Percentiles rank a stretch among this genome's conserved stretches.
Conservation (phyloP, 495 filamentous ascomycete species). For the Neurospora sp. region DNA sequence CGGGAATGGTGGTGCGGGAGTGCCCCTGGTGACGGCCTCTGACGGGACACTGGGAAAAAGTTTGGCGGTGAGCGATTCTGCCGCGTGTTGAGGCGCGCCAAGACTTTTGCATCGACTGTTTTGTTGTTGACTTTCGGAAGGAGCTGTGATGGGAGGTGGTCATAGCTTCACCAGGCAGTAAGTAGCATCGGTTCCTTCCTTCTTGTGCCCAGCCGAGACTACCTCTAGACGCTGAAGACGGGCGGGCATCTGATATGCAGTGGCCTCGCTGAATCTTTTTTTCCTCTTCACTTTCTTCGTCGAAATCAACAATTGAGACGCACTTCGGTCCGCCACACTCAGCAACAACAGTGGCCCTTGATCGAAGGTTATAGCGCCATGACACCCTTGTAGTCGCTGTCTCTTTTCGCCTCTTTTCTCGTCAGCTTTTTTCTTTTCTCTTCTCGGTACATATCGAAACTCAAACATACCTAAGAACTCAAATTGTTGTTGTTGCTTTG, state of each 20-base stretch:
- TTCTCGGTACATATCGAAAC: neutral
- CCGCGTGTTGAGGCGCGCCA: slow-evolving; percentile 2
- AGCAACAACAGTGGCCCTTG: too few species aligned
- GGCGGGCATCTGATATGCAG: too few species aligned
- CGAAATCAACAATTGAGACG: too few species aligned
- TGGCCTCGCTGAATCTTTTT: too few species aligned
- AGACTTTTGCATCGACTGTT: neutral
- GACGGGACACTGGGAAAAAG: slow-evolving; percentile 7
- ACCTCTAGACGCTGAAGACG: too few species aligned
- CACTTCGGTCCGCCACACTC: too few species aligned
- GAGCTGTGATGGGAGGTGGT: neutral
- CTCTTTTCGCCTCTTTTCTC: neutral
- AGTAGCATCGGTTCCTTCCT: neutral
- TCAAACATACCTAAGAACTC: too few species aligned
- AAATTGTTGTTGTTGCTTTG: neutral
- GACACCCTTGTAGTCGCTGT: neutral
- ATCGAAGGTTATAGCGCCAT: neutral
- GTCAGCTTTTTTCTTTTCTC: neutral
- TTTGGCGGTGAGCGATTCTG: slow-evolving; percentile 25
- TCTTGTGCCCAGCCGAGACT: neutral
- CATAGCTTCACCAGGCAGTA: slow-evolving; percentile 5
- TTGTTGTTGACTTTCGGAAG: neutral
- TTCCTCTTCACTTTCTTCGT: too few species aligned
- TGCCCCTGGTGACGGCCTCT: neutral
- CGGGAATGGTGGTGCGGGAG: neutral